A percentile compares a stretch with the other conserved stretches of the same genome.
Conservation (phyloP, 2,329 filamentous ascomycete species). For the Lasiodiplodia theobromae region DNA sequence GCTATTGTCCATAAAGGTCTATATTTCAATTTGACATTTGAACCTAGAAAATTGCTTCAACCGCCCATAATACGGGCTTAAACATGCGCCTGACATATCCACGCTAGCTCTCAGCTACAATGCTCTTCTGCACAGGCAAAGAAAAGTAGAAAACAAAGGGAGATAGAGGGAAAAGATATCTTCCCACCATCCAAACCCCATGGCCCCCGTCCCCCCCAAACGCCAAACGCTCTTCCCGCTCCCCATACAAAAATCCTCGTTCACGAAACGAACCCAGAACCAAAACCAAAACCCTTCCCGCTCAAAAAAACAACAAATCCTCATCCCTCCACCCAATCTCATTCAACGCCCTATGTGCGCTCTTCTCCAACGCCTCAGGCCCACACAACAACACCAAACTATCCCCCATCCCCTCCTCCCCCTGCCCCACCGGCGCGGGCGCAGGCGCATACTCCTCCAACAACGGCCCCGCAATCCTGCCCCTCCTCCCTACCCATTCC, state of each 20-base stretch:
- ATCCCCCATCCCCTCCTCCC: slow-evolving; percentile 36
- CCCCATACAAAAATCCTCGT: neutral
- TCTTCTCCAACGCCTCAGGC: slow-evolving; percentile 76
- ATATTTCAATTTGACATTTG: too few species aligned
- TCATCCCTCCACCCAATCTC: slow-evolving; percentile 75
- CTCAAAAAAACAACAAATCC: slow-evolving; percentile 77
- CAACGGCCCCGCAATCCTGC: slow-evolving; percentile 70
- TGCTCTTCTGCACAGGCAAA: too few species aligned
- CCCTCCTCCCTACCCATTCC: slow-evolving; percentile 72
- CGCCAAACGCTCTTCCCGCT: neutral
- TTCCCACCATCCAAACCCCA: too few species aligned
- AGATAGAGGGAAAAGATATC: too few species aligned
- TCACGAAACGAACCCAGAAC: too few species aligned
- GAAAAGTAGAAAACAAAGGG: too few species aligned
- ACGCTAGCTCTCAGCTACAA: too few species aligned
- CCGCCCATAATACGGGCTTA: too few species aligned
- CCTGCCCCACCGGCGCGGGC: slow-evolving; percentile 53
- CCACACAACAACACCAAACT: slow-evolving; percentile 79
- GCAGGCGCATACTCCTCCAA: slow-evolving; percentile 67
- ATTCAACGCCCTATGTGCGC: slow-evolving; percentile 62
- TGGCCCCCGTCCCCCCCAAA: neutral
- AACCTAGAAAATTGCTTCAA: too few species aligned
- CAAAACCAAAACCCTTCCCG: too few species aligned
- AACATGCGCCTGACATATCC: too few species aligned
- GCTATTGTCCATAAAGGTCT: too few species aligned